Base-by-base conservation (phyloP, 2,329 filamentous ascomycete species). In the Cladosporium oxysporum region DNA sequence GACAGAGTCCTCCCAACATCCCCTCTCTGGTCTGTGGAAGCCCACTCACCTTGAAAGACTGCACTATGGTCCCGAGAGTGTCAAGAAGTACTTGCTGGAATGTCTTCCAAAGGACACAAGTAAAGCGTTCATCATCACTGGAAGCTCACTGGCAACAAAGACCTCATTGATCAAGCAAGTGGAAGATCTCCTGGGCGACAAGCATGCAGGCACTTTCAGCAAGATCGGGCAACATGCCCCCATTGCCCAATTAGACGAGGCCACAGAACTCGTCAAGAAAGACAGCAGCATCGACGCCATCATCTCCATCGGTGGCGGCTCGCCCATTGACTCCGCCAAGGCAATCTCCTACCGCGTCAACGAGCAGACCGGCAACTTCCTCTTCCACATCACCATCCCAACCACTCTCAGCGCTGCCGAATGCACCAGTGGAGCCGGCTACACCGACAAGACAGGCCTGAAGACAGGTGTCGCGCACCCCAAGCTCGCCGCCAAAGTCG, bases 81-180 rank as follows among this genome's bases (percentile, higher is more conserved):
- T 86, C 3, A 66, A 78, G 65, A 79, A 80, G 11, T 77, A 86
- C 68, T 75, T 86, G 2, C 66, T 83, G 14, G 75, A 78, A 23
- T 78, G 76, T 60, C 79, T 86, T 0, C 83, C 79, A 0, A 77
- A 66, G 12, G 70, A 75, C 3, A 72, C 71, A 3, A 85, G 83
- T 61, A 85, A 85, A 75, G 85, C 84, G 1, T 87, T 86, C 75
- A 84, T 87, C 71, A 81, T 87, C 53, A 87, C 85, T 0, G 84
- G 84, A 28, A 78, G 75, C 50, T 86, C 84, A 0, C 79, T 87
- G 7, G 82, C 83, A 7, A 83, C 74, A 50, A 87, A 85, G 70
- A 87, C 85, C 0, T 76, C 79, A 0, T 76, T 87, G 8, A 80
- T 87, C 68, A 79, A 81, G 64, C 76, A 83, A 58, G 79, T 86